Base-by-base conservation (phyloP, 352 stramenopile genomes). In the Thalassiosira pacifica region DNA sequence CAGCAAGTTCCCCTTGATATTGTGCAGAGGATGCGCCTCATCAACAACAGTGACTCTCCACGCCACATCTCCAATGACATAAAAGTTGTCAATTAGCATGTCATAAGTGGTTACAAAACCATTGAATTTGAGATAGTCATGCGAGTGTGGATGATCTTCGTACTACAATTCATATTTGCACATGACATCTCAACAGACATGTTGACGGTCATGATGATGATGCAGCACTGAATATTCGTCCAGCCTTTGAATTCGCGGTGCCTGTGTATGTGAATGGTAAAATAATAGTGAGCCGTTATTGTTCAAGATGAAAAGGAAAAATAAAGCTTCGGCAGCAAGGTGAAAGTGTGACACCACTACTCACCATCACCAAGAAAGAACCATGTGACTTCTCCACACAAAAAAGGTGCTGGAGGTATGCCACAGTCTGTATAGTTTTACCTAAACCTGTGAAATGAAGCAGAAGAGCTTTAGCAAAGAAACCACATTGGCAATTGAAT, bases 31-130 rank as follows among this genome's bases (percentile, higher is more conserved):
- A 93, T 99, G 98, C 2, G 98, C 98, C 91, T 99, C 98, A 88
- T 99, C 98, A 11, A 99, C 98, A 24, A 99, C 97, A 69, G 99
- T 93, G 2, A 98, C 89, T 81, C 97, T 95, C 97, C 98, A 99
- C 19, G 96, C 96, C 64, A 99, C 98, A 66, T 97, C 94, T 64
- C 95, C 95, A 71, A 99, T 93, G 60, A 98, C 89, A 92, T 99
- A 97, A 61, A 96, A 97, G 42, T 98, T 97, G 26, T 93, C 95
- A 76, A 97, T 97, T 8, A 98, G 96, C 88, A 99, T 99, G 86
- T 99, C 98, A 88, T 99, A 99, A 0, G 98, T 99, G 22, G 98
- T 99, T 40, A 99, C 98, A 13, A 99, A 90, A 26, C 99, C 97
- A 85, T 99, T 98, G 89, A 99, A 99, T 81, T 97, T 97, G 29